These are phyloP conservation scores for Saccharomycopsis babjevae DNA, from an alignment of 805 yeast species.

Conservation along the genomic window DNA sequence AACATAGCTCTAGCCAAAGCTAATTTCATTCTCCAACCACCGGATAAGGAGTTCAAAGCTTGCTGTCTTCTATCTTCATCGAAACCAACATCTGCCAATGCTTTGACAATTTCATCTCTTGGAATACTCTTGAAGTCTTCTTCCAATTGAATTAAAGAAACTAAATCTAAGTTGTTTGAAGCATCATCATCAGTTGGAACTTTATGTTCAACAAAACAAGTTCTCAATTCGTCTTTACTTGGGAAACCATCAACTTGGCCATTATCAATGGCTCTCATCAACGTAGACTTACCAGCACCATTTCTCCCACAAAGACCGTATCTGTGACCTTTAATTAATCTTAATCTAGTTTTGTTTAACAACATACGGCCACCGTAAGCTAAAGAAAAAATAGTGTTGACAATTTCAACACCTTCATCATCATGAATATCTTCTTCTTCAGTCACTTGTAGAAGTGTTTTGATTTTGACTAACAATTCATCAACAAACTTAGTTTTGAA, in stretches of 20 bases:
- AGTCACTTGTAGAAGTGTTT: conserved; percentile 44
- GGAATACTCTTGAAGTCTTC: conserved; percentile 63
- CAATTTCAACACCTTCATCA: conserved; percentile 83
- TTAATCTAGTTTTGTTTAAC: conserved; percentile 80
- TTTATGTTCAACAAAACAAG: conserved; percentile 96
- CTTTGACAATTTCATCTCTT: conserved; percentile 60
- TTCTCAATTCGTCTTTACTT: conserved; percentile 69
- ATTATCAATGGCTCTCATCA: conserved; percentile 93
- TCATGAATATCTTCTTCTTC: conserved; percentile 46
- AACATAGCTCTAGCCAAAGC: conserved; percentile 98
- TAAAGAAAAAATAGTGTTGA: conserved; percentile 86
- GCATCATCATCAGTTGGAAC: conserved; percentile 74
- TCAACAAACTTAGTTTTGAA: conserved; percentile 33
- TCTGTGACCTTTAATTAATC: conserved; percentile 88
- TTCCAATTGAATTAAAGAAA: conserved; percentile 79
- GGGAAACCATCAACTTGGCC: conserved; percentile 99
- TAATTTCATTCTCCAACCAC: conserved; percentile 99
- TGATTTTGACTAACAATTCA: conserved; percentile 36
- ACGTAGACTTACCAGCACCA: conserved; percentile 97
- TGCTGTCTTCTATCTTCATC: conserved; percentile 83
- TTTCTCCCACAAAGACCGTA: conserved; percentile 97
- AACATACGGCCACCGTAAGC: conserved; percentile 98
- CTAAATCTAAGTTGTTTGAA: conserved; percentile 72
- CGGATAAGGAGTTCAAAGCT: conserved; percentile 88
- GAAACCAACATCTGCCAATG: conserved; percentile 81